These are phyloP conservation scores for Cynanchum wilfordii DNA, from an alignment of 257 asterid genomes.

Conservation along the genomic window DNA sequence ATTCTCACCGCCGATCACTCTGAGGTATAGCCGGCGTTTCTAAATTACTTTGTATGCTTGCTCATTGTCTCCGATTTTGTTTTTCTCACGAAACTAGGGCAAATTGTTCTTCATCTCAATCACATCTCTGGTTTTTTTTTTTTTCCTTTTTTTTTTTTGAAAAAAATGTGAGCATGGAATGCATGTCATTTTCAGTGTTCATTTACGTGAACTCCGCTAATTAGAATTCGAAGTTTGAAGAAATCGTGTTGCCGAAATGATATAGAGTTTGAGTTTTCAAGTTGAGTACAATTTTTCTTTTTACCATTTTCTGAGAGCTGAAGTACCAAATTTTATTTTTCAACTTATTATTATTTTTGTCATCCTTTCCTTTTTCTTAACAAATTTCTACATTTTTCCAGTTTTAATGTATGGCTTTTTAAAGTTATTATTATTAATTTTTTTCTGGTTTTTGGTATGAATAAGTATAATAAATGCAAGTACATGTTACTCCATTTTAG, in stretches of 20 bases:
- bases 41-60: not conserved
- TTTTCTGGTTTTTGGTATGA: not conserved
- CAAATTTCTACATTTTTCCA: not conserved
- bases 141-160: too few species aligned
- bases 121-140: not conserved
- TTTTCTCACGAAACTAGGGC: not conserved
- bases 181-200: not conserved
- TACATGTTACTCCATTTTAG: not conserved
- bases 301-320: not conserved
- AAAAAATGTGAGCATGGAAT: not conserved
- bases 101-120: not conserved
- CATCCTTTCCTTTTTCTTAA: not conserved
- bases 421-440: not conserved
- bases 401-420: too few species aligned
- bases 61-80: not conserved
- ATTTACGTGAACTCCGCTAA: not conserved
- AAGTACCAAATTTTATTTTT: not conserved
- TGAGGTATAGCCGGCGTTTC: not conserved
- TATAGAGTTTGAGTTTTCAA: not conserved
- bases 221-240: not conserved
- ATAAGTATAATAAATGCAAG: not conserved
- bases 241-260: not conserved
- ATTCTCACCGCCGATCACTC: constrained; percentile 6
- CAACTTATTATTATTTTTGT: not conserved
- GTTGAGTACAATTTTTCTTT: not conserved